Evolutionary conservation across 352 stramenopile species (phyloP).

Genomic region (Phytophthora capsici): DNA sequence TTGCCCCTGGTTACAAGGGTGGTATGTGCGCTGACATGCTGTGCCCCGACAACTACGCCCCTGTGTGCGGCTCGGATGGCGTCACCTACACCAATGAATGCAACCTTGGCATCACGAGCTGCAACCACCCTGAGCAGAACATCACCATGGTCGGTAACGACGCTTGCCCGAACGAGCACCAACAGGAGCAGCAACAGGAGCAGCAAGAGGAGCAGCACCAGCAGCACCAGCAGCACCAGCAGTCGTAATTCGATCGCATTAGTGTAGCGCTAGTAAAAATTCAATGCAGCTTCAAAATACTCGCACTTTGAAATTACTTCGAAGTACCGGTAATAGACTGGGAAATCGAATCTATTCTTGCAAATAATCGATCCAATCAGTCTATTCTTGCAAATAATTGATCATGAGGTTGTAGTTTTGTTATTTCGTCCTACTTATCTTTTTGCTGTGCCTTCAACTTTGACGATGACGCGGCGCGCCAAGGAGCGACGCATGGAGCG

Average conservation of each 20-base stretch:
- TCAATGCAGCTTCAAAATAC: too few species aligned
- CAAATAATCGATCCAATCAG: too few species aligned
- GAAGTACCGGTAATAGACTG: too few species aligned
- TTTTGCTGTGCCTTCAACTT: constrained; percentile 40
- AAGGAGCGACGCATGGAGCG: constrained; percentile 77
- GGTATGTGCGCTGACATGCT: constrained; percentile 16
- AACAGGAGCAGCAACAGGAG: not conserved
- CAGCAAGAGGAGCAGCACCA: not conserved
- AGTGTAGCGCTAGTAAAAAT: too few species aligned
- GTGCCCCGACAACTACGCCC: constrained; percentile 31
- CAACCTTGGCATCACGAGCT: constrained; percentile 21
- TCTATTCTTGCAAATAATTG: too few species aligned
- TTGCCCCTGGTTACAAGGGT: constrained; percentile 17
- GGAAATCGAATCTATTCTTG: too few species aligned
- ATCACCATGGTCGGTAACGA: constrained; percentile 3
- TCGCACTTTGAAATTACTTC: too few species aligned
- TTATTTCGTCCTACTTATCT: constrained; percentile 17
- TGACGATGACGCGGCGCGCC: constrained; percentile 73
- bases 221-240: not conserved
- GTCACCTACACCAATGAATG: constrained; percentile 44
- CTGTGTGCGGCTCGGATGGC: constrained; percentile 41
- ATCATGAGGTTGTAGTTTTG: not conserved
- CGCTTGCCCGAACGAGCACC: not conserved
- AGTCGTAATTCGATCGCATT: not conserved
- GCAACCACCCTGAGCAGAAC: constrained; percentile 33